Evolutionary conservation across 106 monocot species (phyloP), one percentile per base, ranked within the genome.

Genomic region (Dioscorea alata): DNA sequence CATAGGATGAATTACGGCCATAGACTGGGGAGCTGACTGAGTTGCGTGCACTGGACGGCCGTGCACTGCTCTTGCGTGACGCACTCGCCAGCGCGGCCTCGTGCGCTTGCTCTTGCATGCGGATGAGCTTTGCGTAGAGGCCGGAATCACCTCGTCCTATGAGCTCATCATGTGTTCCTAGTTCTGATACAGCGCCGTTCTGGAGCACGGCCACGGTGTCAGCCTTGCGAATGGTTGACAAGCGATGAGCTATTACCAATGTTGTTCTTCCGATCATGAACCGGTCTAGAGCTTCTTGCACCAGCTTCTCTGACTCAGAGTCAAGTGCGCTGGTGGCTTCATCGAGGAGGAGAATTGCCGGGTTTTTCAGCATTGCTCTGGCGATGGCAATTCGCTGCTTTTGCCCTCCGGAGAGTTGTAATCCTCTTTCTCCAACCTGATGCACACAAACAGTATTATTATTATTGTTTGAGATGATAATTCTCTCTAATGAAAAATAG

Each of bases 251-350:
- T 58, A 97, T 92, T 13, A 97, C 92, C 19, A 97, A 89, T 0
- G 96, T 92, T n/a, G 96, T 97, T 57, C 96, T 74, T 12, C 96
- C 96, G 49, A 97, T 92, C 92, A 92, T 92, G 89, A 97, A 97
- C 14, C 92, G 86, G 74, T 97, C 96, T 4, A 97, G 88, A 0
- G 96, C 96, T 57, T 97, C 96, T 69, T 97, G 96, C 6, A 97
- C 96, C 2, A 97, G 86, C 52, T 97, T 97, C 82, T 97, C 96
- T 0, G 96, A 92, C 67, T 97, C 96, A 0, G 96, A 89, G 69
- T 97, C 96, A 6, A 97, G 89, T 8, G 96, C 96, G 58, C 96
- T 97, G 1, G 96, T 97, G 12, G 96, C 96, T 69, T 97, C 96
- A 25, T 97, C 96, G 8, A 97, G 82, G 16, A 97, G 74, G 31